These are phyloP conservation scores for Curvularia eragrostidis DNA, from an alignment of 2,329 filamentous ascomycete genomes.

Conservation along the genomic window DNA sequence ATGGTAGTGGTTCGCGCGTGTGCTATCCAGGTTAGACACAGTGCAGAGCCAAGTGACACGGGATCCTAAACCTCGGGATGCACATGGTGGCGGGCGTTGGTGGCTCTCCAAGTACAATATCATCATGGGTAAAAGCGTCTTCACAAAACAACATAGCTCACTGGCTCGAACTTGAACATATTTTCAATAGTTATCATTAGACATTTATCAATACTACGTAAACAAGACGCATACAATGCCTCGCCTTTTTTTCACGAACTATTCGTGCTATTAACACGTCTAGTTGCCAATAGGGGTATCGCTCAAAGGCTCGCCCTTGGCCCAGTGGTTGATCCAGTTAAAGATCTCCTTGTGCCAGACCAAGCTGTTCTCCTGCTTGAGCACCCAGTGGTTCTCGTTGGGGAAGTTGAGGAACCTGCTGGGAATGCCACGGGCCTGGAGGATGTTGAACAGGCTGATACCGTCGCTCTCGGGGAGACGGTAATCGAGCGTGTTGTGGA, in stretches of 20 bases:
- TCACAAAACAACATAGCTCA: background rate
- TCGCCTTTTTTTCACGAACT: background rate
- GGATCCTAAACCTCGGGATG: too few species aligned
- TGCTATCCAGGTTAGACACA: too few species aligned
- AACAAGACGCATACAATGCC: background rate
- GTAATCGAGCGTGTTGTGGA: slow-evolving; percentile 92
- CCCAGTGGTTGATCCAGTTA: slow-evolving; percentile 51
- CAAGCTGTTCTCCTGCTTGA: slow-evolving; percentile 88
- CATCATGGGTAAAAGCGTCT: background rate
- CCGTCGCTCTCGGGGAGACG: slow-evolving; percentile 85
- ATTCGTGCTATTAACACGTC: background rate
- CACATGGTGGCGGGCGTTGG: too few species aligned
- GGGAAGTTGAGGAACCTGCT: slow-evolving; percentile 83
- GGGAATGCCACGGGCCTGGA: slow-evolving; percentile 77
- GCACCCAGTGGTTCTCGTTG: slow-evolving; percentile 79
- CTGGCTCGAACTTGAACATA: background rate
- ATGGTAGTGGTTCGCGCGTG: too few species aligned
- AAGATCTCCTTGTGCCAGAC: slow-evolving; percentile 76
- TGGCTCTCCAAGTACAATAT: background rate
- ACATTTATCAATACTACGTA: slow-evolving; percentile 9
- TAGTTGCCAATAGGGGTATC: slow-evolving; percentile 41
- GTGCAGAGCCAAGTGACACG: too few species aligned
- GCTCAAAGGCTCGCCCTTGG: slow-evolving; percentile 41
- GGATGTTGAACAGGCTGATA: slow-evolving; percentile 81
- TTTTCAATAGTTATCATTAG: slow-evolving; percentile 8